phyloP scores from a whole-genome alignment of 129 eudicot genomes.

The Mikania micrantha region DNA sequence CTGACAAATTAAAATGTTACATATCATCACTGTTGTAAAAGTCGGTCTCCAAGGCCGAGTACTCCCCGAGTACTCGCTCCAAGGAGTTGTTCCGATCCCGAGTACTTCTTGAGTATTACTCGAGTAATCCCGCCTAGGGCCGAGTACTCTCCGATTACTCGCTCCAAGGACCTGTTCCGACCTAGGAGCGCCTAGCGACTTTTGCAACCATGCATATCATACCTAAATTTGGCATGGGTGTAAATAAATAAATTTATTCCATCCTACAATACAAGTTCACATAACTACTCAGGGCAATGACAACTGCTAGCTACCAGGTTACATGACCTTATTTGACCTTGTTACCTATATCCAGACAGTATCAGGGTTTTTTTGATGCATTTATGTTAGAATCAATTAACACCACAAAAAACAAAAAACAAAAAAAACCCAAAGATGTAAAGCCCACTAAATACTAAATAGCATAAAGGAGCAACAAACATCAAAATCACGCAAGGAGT shows the following conservation, averaged over 20 bases:
- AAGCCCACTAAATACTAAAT: background rate
- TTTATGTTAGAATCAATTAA: background rate
- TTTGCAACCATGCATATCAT: background rate
- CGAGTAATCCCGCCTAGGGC: too few relatives aligned
- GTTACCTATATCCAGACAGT: background rate
- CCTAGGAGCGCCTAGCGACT: too few relatives aligned
- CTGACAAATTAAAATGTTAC: background rate
- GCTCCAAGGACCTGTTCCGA: too few relatives aligned
- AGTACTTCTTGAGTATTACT: too few relatives aligned
- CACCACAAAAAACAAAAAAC: background rate
- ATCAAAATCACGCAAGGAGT: background rate
- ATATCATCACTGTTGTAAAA: too few relatives aligned
- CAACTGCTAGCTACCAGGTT: background rate
- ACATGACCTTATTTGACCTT: background rate
- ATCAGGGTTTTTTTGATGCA: slow-evolving; percentile 4
- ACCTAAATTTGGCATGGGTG: background rate
- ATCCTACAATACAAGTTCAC: background rate
- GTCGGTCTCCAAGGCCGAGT: too few relatives aligned
- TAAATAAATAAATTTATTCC: background rate
- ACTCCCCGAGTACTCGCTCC: too few relatives aligned
- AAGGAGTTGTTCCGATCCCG: too few relatives aligned
- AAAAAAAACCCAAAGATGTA: background rate
- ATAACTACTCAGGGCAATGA: background rate
- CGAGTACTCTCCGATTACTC: too few relatives aligned
- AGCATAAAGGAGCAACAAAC: background rate